Percentiles rank a stretch among this genome's conserved stretches.
phyloP scores from a whole-genome alignment of 106 monocot species.

The Gastrodia elata region DNA sequence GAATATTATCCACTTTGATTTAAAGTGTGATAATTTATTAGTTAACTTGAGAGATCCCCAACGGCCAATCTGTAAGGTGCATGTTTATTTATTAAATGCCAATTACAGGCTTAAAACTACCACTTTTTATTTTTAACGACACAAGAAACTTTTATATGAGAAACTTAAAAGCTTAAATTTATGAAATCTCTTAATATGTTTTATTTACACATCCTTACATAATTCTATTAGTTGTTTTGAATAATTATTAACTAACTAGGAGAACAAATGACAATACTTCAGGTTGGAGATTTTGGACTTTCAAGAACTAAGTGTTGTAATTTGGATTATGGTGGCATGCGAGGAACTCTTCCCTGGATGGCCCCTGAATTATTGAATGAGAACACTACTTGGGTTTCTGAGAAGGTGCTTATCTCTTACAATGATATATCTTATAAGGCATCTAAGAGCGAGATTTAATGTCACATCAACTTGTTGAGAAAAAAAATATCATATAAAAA shows the following conservation, averaged over 20 bases:
- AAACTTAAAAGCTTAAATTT: background rate
- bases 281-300: constrained; percentile 97
- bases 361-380: constrained; percentile 85
- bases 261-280: constrained; percentile 7
- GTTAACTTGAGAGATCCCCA: constrained; percentile 88
- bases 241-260: background rate
- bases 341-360: constrained; percentile 98
- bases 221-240: background rate
- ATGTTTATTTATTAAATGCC: background rate
- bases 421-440: background rate
- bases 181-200: background rate
- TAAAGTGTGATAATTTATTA: constrained; percentile 93
- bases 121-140: background rate
- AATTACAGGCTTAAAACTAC: background rate
- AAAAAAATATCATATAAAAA: no score
- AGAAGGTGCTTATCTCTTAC: constrained; percentile 40
- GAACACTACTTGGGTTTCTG: constrained; percentile 72
- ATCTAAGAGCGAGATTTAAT: no score
- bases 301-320: constrained; percentile 94
- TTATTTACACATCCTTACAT: background rate
- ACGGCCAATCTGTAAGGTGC: constrained; percentile 96
- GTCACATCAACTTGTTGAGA: no score
- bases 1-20: constrained; percentile 93
- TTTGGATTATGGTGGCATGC: constrained; percentile 85
- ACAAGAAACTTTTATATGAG: background rate